Evolutionary conservation across 768 basidiomycete genomes (phyloP), one percentile per base, ranked within the genome.

Genomic region (Neoboletus magnificus): DNA sequence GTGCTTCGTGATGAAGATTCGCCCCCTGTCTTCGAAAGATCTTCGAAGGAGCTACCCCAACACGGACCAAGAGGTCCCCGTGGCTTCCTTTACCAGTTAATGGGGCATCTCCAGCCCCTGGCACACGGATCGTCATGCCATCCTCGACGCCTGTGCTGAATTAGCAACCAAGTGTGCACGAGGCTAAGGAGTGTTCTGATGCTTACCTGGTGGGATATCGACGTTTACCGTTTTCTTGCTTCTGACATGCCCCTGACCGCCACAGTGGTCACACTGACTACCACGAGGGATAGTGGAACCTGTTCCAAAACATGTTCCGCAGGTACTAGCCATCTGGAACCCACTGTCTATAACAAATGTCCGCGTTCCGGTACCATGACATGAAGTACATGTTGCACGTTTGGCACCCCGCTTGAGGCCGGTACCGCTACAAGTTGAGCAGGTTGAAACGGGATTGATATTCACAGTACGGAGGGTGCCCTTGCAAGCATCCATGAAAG

Each of bases 271-370:
- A 69, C 97, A 99, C 62, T 88, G 82, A 50, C 86, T 81, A 41
- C 82, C 85, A 27, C 83, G 84, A 53, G 93, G 93, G 33, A 97
- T 82, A 2, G 81, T 82, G 41, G 83, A 83, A 25, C 97, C 97
- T 29, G 81, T 78, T 11, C 97, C 97, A 18, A 81, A 77, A 72
- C 97, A 99, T 27, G 81, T 68, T 51, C 79, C 77, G 74, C 97
- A 99, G 30, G 93, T 93, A 58, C 86, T 91, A 23, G 93, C 86
- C 93, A 99, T 95, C 69, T 93, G 91, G 83, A 99, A 98, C 18
- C 97, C 97, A 69, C 81, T 87, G 66, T 92, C 86, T 66, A 99
- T 82, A 50, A 92, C 86, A 71, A 91, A 98, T 18, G 93, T 91
- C 70, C 86, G 83, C 35, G 87, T 84, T 43, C 97, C 97, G 23